Base-by-base conservation (phyloP, 1,284 basidiomycete genomes). In the Caloboletus firmus region DNA sequence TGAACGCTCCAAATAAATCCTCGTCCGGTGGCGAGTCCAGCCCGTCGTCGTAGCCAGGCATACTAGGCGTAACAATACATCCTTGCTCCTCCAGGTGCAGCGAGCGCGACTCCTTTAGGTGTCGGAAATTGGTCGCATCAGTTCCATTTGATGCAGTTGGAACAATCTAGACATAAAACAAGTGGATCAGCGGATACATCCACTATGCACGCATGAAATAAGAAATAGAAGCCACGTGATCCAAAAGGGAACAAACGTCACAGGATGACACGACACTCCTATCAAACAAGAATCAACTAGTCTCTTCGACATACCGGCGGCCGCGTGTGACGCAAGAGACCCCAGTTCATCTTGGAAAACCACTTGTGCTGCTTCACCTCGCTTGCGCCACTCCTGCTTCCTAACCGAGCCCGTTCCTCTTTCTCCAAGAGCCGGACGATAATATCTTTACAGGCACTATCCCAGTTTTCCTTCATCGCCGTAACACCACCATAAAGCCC, bases 311-410 rank as follows among this genome's bases (percentile, higher is more conserved):
- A 66, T 73, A 94, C 95, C 71, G 97, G 96, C 52, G 96, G 97
- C 65, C 87, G 88, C 66, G 86, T 89, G 75, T 99, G 91, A 61
- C 97, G 83, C 69, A 99, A 74, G 59, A 99, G 78, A 26, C 96
- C 97, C 97, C 96, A 99, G 73, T 93, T 96, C 70, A 97, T 87
- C 67, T 91, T 92, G 28, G 81, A 78, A 76, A 99, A 99, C 97
- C 97, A 99, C 72, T 95, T 97, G 81, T 98, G 95, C 63, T 93
- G 89, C 79, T 99, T 99, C 65, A 99, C 95, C 74, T 99, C 97
- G 64, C 93, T 95, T 44, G 97, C 97, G 37, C 97, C 97, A 58
- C 89, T 93, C 71, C 84, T 87, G 72, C 91, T 93, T 44, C 96
- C 96, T 51, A 99, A 74, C 51, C 96, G 84, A 61, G 85, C 89